Evolutionary conservation across 2,329 filamentous ascomycete genomes (phyloP), one percentile per base, ranked within the genome.

Genomic region (Trichoderma hamatum): DNA sequence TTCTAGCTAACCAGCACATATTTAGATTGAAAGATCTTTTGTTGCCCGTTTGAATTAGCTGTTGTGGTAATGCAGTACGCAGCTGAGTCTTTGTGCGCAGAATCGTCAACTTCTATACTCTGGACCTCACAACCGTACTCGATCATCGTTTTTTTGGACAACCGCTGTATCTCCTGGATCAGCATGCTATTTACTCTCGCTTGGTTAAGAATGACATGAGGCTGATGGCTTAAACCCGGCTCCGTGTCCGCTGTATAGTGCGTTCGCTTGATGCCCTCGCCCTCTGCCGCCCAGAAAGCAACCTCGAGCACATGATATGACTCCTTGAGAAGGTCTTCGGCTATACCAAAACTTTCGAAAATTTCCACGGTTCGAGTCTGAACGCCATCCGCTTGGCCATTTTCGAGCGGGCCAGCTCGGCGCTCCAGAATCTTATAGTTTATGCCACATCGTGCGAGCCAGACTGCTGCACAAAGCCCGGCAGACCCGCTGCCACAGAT

Each of bases 141-240:
- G 19, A 60, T 60, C 6, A 5, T 24, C 9, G 36, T 5, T 21
- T 16, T 60, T 28, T 24, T 16, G 11, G 56, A 60, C 21, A 60
- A 21, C 7, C 56, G 56, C 34, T 60, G 7, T 24, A 60, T 60
- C 24, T 60, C 56, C 11, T 60, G 21, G 21, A 60, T 60, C 1
- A 60, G 34, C 56, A 60, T 43, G 34, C 34, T 16, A 43, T 60
- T 43, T 43, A 60, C 36, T 2, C 56, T 60, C 30, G 30, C 70
- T 49, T 71, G 70, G 54, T 70, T 61, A 21, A 71, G 54, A 9
- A 69, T 66, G 49, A 71, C 70, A 59, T 71, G 60, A 16, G 52
- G 60, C 5, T 52, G 52, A 10, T 46, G 60, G 11, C 60, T 63
- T 30, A 63, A 36, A 9, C 60, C 60, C 19, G 60, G 60, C 24